Evolutionary conservation across 1,284 basidiomycete genomes (phyloP), one percentile per base, ranked within the genome.

Genomic region (Chalciporus sp.): DNA sequence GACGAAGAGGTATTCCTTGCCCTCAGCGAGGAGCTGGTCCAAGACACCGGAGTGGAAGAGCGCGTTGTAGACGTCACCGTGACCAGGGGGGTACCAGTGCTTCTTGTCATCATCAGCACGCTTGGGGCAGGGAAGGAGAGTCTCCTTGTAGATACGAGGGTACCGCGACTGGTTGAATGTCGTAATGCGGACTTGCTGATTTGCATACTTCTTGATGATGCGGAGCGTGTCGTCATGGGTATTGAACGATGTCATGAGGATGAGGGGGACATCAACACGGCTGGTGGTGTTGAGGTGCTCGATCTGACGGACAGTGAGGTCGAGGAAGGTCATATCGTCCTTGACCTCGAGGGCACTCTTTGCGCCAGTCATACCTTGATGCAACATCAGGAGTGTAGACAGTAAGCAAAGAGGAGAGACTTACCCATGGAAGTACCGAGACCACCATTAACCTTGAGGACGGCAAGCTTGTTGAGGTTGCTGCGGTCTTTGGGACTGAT

Each of bases 201-300:
- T 98, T 51, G 90, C 94, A 76, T 99, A 99, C 78, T 99, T 99
- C 76, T 98, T 97, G 78, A 99, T 99, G 79, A 98, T 97, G 58
- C 95, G 90, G 55, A 94, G 83, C 46, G 95, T 97, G 73, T 97
- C 95, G 51, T 96, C 94, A 73, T 96, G 95, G 41, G 97, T 98
- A 83, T 99, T 98, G 88, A 99, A 98, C 60, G 95, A 98, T 70
- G 97, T 98, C 96, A 99, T 99, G 71, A 99, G 87, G 76, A 98
- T 96, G 72, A 99, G 92, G 14, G 96, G 95, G 44, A 98, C 95
- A 76, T 97, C 86, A 63, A 87, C 86, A 44, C 79, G 79, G 68
- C 76, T 75, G 51, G 82, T 82, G 47, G 86, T 90, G 74, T 90
- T 90, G 67, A 90, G 83, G 63, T 90, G 88, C 70, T 99, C 96